Conservation (phyloP, 2,329 filamentous ascomycete species). For the Teratosphaeria nubilosa region DNA sequence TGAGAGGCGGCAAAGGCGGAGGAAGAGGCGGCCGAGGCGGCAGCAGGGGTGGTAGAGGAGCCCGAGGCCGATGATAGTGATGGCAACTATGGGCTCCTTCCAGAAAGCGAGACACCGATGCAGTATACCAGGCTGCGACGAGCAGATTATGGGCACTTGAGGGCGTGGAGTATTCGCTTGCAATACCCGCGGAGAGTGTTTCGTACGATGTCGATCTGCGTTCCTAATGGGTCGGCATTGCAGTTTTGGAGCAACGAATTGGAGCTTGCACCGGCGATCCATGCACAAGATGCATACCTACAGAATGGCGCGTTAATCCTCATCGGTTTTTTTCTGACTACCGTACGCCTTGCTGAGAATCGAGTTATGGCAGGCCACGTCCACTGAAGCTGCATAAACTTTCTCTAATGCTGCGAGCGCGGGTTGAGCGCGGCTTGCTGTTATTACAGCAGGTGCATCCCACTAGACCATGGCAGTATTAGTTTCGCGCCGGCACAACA, state of each 20-base stretch:
- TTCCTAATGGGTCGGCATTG: background rate
- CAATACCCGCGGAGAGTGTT: background rate
- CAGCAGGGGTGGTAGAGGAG: conserved; percentile 11
- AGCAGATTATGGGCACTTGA: background rate
- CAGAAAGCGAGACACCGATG: background rate
- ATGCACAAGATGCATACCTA: background rate
- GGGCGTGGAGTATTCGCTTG: background rate
- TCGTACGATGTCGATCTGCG: background rate
- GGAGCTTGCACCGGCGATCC: background rate
- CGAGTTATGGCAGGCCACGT: background rate
- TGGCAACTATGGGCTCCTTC: background rate
- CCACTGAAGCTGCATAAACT: background rate
- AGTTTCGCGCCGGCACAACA: background rate
- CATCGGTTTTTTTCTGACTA: background rate
- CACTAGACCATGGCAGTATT: background rate
- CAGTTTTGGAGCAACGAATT: background rate
- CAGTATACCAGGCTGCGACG: background rate
- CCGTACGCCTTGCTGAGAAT: background rate
- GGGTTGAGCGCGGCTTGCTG: background rate
- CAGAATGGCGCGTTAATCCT: background rate
- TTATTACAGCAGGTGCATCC: background rate
- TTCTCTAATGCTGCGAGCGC: background rate
- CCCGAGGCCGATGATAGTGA: background rate
- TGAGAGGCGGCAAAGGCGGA: conserved; percentile 21
- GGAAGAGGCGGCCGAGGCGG: conserved; percentile 32